Evolutionary conservation across 2,329 filamentous ascomycete species (phyloP).

Genomic region (Aspergillus hortae): DNA sequence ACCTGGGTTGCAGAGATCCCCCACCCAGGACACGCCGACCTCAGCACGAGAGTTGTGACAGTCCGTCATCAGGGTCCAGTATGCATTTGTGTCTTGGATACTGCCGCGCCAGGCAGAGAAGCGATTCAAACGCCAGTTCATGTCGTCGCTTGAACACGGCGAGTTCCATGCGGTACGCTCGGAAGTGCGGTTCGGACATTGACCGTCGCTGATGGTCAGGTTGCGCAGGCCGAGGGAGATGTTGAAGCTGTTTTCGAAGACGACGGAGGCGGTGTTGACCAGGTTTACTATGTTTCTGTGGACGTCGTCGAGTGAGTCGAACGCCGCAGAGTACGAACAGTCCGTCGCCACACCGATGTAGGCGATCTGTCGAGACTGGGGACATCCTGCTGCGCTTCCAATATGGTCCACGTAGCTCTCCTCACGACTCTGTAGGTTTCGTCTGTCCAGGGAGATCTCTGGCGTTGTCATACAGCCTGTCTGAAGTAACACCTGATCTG

Average conservation of each 20-base stretch:
- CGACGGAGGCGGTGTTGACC: constrained; percentile 76
- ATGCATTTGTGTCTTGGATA: constrained; percentile 74
- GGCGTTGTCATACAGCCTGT: not conserved
- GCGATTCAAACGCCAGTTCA: constrained; percentile 49
- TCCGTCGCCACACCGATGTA: constrained; percentile 85
- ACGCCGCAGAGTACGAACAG: constrained; percentile 74
- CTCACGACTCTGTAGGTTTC: not conserved
- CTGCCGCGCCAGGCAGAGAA: constrained; percentile 83
- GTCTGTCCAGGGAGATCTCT: not conserved
- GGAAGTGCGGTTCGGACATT: constrained; percentile 66
- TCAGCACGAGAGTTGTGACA: constrained; percentile 71
- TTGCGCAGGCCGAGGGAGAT: constrained; percentile 84
- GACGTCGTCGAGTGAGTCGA: constrained; percentile 55
- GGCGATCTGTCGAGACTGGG: constrained; percentile 76
- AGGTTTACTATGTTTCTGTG: constrained; percentile 44
- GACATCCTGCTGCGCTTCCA: constrained; percentile 75
- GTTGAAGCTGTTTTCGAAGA: constrained; percentile 87
- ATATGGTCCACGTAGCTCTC: constrained; percentile 61
- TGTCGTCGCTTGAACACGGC: constrained; percentile 12
- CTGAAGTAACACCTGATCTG: not conserved
- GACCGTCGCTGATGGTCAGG: constrained; percentile 67
- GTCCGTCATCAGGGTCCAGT: constrained; percentile 81
- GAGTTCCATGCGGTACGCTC: constrained; percentile 37
- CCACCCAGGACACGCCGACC: constrained; percentile 77
- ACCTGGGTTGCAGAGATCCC: constrained; percentile 63